Evolutionary conservation across 1,139 yeast species (phyloP).

Genomic region (Kodamaea sp.): DNA sequence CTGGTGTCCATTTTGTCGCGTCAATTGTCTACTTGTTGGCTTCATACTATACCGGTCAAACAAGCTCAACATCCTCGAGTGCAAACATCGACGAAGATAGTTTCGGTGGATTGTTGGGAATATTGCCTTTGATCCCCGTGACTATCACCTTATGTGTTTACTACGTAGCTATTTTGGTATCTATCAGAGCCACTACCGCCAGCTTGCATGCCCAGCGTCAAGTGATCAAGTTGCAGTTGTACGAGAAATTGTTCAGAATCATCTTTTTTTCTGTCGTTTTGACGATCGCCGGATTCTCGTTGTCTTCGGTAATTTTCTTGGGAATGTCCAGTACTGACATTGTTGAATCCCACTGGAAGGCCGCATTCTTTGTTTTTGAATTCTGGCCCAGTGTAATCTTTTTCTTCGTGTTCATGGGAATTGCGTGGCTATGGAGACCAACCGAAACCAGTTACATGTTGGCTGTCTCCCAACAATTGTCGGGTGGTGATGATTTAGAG

Average conservation of each 20-base stretch:
- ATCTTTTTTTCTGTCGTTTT: constrained; percentile 64
- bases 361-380: constrained; percentile 83
- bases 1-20: constrained; percentile 69
- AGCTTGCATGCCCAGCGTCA: constrained; percentile 84
- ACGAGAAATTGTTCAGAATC: constrained; percentile 73
- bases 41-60: constrained; percentile 54
- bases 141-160: constrained; percentile 69
- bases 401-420: constrained; percentile 76
- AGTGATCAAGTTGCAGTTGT: constrained; percentile 85
- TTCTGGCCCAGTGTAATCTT: constrained; percentile 95
- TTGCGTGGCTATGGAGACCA: constrained; percentile 96
- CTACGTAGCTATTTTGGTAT: constrained; percentile 71
- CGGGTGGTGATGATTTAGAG: constrained; percentile 62
- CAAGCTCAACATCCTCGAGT: constrained; percentile 32
- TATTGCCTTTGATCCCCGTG: constrained; percentile 64
- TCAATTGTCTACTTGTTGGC: constrained; percentile 69
- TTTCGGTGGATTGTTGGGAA: constrained; percentile 26
- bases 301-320: constrained; percentile 70
- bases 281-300: constrained; percentile 57
- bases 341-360: constrained; percentile 89
- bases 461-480: constrained; percentile 91
- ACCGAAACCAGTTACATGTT: constrained; percentile 92
- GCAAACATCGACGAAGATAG: constrained; percentile 21
- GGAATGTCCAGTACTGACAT: constrained; percentile 75
- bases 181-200: constrained; percentile 74